phyloP scores from a whole-genome alignment of 1,284 basidiomycete species.

The Cryptococcus sp. region DNA sequence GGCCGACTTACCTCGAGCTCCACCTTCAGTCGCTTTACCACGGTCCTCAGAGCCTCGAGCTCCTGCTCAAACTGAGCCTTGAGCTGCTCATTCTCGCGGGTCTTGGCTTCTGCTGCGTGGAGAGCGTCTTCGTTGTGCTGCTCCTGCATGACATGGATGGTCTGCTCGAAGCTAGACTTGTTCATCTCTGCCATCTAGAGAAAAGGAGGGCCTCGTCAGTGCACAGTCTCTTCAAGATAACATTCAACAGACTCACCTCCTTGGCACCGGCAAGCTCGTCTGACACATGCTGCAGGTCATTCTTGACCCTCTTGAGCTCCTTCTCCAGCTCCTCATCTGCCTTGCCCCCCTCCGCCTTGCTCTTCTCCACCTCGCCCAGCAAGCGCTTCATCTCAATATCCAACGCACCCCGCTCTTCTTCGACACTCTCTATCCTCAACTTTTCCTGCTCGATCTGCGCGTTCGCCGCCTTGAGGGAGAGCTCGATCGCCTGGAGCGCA shows the following conservation, averaged over 20 bases:
- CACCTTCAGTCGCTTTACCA: background rate
- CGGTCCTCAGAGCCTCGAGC: constrained; percentile 2
- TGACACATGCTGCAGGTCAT: constrained; percentile 24
- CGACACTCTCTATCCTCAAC: constrained; percentile 7
- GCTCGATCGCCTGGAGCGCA: constrained; percentile 2
- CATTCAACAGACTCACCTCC: constrained; percentile 20
- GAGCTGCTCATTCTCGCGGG: constrained; percentile 1
- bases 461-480: constrained; percentile 6
- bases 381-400: constrained; percentile 11
- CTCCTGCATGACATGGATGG: constrained; percentile 23
- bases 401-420: constrained; percentile 9
- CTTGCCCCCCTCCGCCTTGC: background rate
- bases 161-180: constrained; percentile 34
- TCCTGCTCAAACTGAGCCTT: constrained; percentile 10
- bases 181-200: constrained; percentile 43
- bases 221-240: background rate
- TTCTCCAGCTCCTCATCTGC: constrained; percentile 13
- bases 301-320: constrained; percentile 20
- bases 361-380: constrained; percentile 6
- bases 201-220: background rate
- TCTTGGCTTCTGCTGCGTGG: constrained; percentile 4
- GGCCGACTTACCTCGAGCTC: constrained; percentile 11
- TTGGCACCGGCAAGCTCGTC: constrained; percentile 41
- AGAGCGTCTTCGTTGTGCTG: constrained; percentile 7
- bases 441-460: constrained; percentile 7